A percentile compares a stretch with the other conserved stretches of the same genome.
Conservation (phyloP, 768 basidiomycete species). For the Dacryopinax spathularia region DNA sequence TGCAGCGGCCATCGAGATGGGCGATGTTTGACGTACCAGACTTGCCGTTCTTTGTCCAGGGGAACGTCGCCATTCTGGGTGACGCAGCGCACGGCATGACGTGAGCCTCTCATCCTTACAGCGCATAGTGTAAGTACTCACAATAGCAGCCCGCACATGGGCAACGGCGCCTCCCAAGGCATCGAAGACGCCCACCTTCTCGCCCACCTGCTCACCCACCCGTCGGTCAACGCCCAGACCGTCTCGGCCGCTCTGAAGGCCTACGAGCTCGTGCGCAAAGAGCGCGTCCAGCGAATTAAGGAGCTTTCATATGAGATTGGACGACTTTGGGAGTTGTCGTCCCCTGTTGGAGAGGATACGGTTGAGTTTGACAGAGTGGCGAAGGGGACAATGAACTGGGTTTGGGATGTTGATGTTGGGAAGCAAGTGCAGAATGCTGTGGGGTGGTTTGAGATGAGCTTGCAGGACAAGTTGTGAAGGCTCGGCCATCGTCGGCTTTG, state of each 20-base stretch:
- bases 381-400: neutral
- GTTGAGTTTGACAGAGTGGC: neutral
- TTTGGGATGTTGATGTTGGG: neutral
- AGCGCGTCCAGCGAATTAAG: neutral
- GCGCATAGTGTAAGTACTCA: neutral
- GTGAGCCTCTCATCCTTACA: neutral
- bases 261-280: constrained; percentile 1
- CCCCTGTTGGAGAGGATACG: neutral
- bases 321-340: neutral
- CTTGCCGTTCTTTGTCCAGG: neutral
- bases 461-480: too few species aligned
- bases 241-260: neutral
- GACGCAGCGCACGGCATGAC: neutral
- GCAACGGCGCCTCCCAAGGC: constrained; percentile 45
- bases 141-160: constrained; percentile 32
- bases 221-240: constrained; percentile 13
- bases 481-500: too few species aligned
- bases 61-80: neutral
- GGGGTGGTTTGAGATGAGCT: neutral
- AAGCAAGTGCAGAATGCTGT: neutral
- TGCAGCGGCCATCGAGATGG: neutral
- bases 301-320: neutral
- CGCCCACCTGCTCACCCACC: constrained; percentile 32
- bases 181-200: constrained; percentile 42
- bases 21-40: neutral